phyloP scores from a whole-genome alignment of 345 rosid species.

The Salix koriyanagi region DNA sequence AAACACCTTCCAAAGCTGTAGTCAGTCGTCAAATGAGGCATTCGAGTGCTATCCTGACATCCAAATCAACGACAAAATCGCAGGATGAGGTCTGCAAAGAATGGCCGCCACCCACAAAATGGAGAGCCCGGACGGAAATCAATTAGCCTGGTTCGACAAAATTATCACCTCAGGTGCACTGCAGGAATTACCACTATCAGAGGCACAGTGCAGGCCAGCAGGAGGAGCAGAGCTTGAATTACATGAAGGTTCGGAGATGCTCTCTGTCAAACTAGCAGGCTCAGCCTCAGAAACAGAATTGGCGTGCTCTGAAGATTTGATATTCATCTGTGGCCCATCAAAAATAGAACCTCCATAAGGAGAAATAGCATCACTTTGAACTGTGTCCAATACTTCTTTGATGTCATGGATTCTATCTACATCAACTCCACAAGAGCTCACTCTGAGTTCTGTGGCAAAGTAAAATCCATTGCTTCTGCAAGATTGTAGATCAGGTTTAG shows the following conservation, averaged over 20 bases:
- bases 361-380: not conserved
- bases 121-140: not conserved
- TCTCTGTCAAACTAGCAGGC: not conserved
- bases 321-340: not conserved
- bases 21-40: not conserved
- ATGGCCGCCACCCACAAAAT: not conserved
- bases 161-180: conserved; percentile 26
- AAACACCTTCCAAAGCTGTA: not conserved
- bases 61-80: conserved; percentile 4
- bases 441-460: not conserved
- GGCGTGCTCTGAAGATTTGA: not conserved
- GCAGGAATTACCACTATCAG: conserved; percentile 18
- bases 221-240: conserved; percentile 15
- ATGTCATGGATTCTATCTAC: not conserved
- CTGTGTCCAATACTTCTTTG: not conserved
- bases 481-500: not conserved
- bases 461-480: not conserved
- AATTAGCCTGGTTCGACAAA: conserved; percentile 28
- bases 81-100: not conserved
- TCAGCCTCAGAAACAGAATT: conserved; percentile 6
- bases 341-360: not conserved
- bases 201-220: conserved; percentile 22
- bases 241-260: conserved; percentile 16
- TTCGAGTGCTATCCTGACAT: not conserved
- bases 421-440: not conserved